Evolutionary conservation across 2,329 filamentous ascomycete genomes (phyloP).

Genomic region (Colletotrichum godetiae): DNA sequence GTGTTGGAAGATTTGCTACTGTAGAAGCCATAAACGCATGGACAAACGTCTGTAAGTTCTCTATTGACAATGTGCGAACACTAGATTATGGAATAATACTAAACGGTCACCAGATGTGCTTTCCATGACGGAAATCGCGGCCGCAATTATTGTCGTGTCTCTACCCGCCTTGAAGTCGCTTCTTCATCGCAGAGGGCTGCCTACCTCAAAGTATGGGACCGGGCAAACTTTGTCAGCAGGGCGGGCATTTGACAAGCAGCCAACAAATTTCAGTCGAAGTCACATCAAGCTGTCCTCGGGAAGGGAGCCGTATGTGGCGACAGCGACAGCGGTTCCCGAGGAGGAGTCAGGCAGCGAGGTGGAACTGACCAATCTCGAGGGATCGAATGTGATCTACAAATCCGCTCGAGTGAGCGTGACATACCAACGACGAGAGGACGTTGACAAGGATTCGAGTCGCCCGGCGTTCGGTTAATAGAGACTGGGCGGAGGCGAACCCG

Average conservation of each 20-base stretch:
- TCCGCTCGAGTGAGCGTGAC: constrained; percentile 38
- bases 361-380: constrained; percentile 35
- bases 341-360: constrained; percentile 37
- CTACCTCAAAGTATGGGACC: constrained; percentile 24
- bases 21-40: constrained; percentile 37
- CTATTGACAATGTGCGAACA: too few relatives aligned
- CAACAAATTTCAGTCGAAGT: constrained; percentile 15
- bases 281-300: constrained; percentile 39
- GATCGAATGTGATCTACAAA: constrained; percentile 37
- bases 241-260: constrained; percentile 16
- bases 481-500: not conserved
- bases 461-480: not conserved
- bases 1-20: constrained; percentile 38
- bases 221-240: constrained; percentile 23
- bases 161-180: constrained; percentile 38
- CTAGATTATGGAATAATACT: not conserved
- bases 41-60: constrained; percentile 39
- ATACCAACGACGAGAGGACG: constrained; percentile 32
- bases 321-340: constrained; percentile 28
- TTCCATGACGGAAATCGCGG: constrained; percentile 38
- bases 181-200: constrained; percentile 32
- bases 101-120: constrained; percentile 32
- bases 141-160: constrained; percentile 39
- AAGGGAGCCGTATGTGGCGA: constrained; percentile 33
- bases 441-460: not conserved